These are phyloP conservation scores for Golubevia pallescens DNA, from an alignment of 1,284 basidiomycete species.

Conservation along the genomic window DNA sequence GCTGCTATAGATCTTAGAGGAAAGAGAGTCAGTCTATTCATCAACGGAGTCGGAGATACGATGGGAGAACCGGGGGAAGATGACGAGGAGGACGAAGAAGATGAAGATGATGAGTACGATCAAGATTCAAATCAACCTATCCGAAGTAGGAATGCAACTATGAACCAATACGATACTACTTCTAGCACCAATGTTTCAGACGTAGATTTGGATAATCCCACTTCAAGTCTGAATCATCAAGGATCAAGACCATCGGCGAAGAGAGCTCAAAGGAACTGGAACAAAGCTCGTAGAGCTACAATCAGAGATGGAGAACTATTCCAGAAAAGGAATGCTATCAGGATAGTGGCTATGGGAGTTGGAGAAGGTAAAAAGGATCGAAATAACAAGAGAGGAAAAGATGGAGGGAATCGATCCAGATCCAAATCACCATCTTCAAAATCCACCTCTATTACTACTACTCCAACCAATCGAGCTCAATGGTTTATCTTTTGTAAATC, in stretches of 20 bases:
- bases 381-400: not conserved
- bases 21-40: conserved; percentile 53
- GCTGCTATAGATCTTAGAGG: conserved; percentile 55
- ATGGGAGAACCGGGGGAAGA: conserved; percentile 34
- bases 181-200: not conserved
- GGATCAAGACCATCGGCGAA: too few relatives aligned
- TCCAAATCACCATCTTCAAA: conserved; percentile 2
- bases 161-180: not conserved
- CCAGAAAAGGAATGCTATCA: conserved; percentile 54
- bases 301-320: conserved; percentile 57
- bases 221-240: conserved; percentile 2
- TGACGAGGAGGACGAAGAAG: conserved; percentile 8
- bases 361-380: not conserved
- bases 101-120: conserved; percentile 13
- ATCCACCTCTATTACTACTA: not conserved
- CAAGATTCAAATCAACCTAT: conserved; percentile 10
- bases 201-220: not conserved
- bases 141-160: not conserved
- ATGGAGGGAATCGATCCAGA: conserved; percentile 11
- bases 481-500: conserved; percentile 57
- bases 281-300: conserved; percentile 24
- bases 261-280: conserved; percentile 15
- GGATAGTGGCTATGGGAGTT: conserved; percentile 30
- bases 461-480: conserved; percentile 16
- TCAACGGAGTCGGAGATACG: conserved; percentile 42